Conservation (phyloP, 805 yeast species). For the Zygosaccharomyces rouxii region DNA sequence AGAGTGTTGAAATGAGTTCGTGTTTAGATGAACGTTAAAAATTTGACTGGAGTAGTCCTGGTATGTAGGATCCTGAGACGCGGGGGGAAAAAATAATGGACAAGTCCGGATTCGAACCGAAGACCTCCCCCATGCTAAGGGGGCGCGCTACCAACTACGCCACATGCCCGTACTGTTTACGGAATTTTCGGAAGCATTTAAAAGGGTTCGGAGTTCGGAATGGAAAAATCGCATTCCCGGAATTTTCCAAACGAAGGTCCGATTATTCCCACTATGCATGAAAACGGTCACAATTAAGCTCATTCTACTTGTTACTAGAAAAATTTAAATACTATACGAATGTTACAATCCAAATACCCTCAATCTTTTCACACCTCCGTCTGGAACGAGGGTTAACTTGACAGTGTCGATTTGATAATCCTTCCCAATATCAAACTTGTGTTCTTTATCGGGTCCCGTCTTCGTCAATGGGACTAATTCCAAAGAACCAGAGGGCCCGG, state of each 20-base stretch:
- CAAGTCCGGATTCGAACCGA: constrained; percentile 7
- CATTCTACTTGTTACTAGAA: neutral
- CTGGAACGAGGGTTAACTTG: constrained; percentile 81
- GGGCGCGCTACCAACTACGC: constrained; percentile 9
- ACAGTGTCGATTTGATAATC: constrained; percentile 58
- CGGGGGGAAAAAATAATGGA: neutral
- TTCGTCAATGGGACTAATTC: constrained; percentile 60
- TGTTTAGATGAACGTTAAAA: neutral
- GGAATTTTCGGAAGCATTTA: no score
- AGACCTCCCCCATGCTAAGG: constrained; percentile 6
- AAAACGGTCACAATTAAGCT: neutral
- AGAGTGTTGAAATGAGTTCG: neutral
- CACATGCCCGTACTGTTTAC: constrained; percentile 4
- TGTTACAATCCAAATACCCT: constrained; percentile 62
- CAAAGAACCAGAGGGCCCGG: constrained; percentile 47
- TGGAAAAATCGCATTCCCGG: neutral
- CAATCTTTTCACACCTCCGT: constrained; percentile 92
- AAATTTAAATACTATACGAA: neutral
- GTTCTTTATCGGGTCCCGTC: constrained; percentile 83
- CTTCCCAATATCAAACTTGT: constrained; percentile 41
- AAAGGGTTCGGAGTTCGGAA: neutral
- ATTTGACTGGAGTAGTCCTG: neutral
- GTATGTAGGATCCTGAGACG: neutral
- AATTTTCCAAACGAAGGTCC: no score
- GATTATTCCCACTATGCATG: no score